Conservation (phyloP, 345 rosid genomes). For the Rhizophora apiculata region DNA sequence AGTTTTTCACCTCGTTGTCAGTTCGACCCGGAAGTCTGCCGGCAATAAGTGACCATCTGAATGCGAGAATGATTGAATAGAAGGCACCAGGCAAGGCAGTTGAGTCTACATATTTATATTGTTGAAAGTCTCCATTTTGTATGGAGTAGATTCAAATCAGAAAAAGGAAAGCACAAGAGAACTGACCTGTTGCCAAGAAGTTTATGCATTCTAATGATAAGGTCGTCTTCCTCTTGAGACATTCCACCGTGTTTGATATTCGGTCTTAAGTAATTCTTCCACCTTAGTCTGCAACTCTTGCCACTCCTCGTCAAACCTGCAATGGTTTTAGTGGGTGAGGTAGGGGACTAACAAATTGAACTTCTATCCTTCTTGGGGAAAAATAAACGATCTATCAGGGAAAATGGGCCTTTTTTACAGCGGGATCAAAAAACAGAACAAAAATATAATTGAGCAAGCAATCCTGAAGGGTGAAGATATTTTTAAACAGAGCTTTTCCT, state of each 20-base stretch:
- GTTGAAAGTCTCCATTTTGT: neutral
- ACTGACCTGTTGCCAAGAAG: conserved; percentile 74
- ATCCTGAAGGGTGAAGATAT: neutral
- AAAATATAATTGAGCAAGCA: too few relatives aligned
- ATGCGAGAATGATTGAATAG: neutral
- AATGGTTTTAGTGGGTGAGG: neutral
- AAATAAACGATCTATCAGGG: too few relatives aligned
- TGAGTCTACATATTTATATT: neutral
- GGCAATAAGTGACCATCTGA: conserved; percentile 78
- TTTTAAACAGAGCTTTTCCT: conserved; percentile 24
- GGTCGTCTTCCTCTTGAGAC: conserved; percentile 79
- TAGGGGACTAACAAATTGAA: neutral
- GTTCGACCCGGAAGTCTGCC: conserved; percentile 90
- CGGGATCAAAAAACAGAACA: too few relatives aligned
- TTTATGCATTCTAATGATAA: conserved; percentile 84
- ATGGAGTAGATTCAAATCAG: neutral
- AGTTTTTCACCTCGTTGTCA: conserved; percentile 86
- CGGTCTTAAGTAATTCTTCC: conserved; percentile 84
- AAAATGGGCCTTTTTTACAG: too few relatives aligned
- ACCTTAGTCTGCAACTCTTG: conserved; percentile 83
- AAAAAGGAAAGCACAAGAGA: neutral
- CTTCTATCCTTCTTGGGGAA: too few relatives aligned
- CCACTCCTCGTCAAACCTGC: conserved; percentile 76
- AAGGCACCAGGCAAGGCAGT: too few relatives aligned
- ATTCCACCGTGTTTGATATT: conserved; percentile 72